phyloP scores from a whole-genome alignment of 352 stramenopile genomes.

The Pythium graminicola region DNA sequence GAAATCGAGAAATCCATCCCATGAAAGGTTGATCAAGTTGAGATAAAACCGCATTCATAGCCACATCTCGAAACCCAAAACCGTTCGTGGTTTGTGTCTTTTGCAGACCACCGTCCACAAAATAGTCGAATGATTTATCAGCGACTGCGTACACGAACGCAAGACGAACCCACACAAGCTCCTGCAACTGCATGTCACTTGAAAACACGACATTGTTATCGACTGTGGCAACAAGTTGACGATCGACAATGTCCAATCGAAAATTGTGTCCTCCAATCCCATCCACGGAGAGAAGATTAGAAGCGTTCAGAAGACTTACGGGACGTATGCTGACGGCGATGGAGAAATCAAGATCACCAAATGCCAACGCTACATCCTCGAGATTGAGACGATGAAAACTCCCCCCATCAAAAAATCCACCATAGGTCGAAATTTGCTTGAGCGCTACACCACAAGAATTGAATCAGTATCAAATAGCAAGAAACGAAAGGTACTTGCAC shows the following conservation, averaged over 20 bases:
- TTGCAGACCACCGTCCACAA: constrained; percentile 11
- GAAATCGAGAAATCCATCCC: constrained; percentile 42
- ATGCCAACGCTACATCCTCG: constrained; percentile 18
- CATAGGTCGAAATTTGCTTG: background rate
- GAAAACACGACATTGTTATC: background rate
- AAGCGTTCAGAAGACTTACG: background rate
- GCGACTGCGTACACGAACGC: constrained; percentile 16
- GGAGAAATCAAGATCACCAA: constrained; percentile 45
- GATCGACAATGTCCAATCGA: background rate
- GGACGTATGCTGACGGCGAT: constrained; percentile 27
- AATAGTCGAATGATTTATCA: constrained; percentile 7
- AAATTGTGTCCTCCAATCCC: background rate
- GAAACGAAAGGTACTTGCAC: background rate
- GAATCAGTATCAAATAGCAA: background rate
- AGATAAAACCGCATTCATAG: constrained; percentile 21
- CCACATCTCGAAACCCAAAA: constrained; percentile 17
- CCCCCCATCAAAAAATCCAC: constrained; percentile 17
- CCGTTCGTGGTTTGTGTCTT: background rate
- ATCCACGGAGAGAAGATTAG: background rate
- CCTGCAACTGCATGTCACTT: background rate
- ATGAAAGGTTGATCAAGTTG: constrained; percentile 17
- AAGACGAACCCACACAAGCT: constrained; percentile 11
- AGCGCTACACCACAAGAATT: constrained; percentile 1
- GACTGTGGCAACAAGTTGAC: background rate
- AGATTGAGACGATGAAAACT: background rate